phyloP scores from a whole-genome alignment of 2,329 filamentous ascomycete genomes.

The Colletotrichum eremochloae region DNA sequence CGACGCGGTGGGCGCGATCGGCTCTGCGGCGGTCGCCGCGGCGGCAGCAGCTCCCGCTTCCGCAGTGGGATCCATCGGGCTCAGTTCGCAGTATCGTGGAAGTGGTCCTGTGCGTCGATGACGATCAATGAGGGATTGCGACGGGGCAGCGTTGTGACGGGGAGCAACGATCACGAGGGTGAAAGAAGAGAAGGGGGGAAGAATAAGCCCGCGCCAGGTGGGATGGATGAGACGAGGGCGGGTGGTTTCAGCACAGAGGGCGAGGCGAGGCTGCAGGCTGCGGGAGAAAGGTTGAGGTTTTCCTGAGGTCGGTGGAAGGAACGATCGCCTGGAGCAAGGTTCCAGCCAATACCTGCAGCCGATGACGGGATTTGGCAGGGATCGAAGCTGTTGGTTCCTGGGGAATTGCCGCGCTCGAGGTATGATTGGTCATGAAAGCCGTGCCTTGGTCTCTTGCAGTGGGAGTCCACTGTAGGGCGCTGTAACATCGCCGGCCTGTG shows the following conservation, averaged over 20 bases:
- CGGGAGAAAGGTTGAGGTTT: slow-evolving; percentile 37
- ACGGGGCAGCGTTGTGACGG: slow-evolving; percentile 5
- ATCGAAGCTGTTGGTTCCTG: slow-evolving; percentile 41
- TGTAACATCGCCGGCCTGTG: slow-evolving; percentile 25
- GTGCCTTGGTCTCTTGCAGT: slow-evolving; percentile 3
- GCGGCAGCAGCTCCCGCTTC: slow-evolving; percentile 33
- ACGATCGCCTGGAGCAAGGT: slow-evolving; percentile 30
- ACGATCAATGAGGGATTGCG: neutral
- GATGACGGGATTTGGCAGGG: slow-evolving; percentile 42
- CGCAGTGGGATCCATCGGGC: slow-evolving; percentile 32
- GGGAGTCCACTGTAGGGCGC: slow-evolving; percentile 20
- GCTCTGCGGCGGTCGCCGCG: slow-evolving; percentile 29
- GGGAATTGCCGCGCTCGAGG: slow-evolving; percentile 33
- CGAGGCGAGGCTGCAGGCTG: slow-evolving; percentile 31
- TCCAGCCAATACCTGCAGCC: slow-evolving; percentile 40
- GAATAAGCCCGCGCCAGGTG: slow-evolving; percentile 34
- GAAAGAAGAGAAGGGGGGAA: neutral
- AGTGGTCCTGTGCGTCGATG: slow-evolving; percentile 2
- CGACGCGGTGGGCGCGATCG: slow-evolving; percentile 19
- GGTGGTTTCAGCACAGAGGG: slow-evolving; percentile 37
- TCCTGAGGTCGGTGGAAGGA: slow-evolving; percentile 32
- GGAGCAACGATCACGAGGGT: slow-evolving; percentile 1
- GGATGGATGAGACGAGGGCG: slow-evolving; percentile 30
- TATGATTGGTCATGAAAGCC: slow-evolving; percentile 15
- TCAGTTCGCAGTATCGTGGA: slow-evolving; percentile 19